phyloP scores from a whole-genome alignment of 306 rosid genomes.

The Lathyrus oleraceus region DNA sequence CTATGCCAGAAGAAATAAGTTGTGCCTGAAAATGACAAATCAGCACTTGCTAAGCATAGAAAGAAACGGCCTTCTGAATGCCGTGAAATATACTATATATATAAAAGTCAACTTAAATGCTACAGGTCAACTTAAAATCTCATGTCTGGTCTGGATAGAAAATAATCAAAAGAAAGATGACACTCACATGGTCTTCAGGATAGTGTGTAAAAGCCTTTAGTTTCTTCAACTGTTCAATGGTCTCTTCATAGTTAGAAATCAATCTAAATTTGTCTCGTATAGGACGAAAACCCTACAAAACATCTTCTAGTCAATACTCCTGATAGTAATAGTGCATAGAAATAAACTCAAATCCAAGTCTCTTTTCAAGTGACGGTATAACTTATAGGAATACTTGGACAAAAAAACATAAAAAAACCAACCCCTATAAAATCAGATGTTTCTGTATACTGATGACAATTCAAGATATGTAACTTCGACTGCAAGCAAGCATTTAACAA shows the following conservation, averaged over 20 bases:
- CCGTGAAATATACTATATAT: not conserved
- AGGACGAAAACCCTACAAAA: conserved; percentile 80
- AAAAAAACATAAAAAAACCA: conserved; percentile 37
- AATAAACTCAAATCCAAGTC: not conserved
- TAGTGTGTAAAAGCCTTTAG: conserved; percentile 44
- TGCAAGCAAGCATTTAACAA: conserved; percentile 65
- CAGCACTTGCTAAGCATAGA: not conserved
- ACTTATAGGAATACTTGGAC: not conserved
- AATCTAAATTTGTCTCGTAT: conserved; percentile 73
- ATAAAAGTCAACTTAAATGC: not conserved
- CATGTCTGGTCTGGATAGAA: not conserved
- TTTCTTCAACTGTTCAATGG: conserved; percentile 52
- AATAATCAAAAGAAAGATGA: not conserved
- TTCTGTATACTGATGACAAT: conserved; percentile 95
- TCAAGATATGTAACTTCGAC: conserved; percentile 70
- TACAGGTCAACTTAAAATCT: not conserved
- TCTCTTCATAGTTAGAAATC: conserved; percentile 50
- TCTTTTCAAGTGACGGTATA: not conserved
- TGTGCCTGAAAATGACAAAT: conserved; percentile 39
- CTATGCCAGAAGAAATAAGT: conserved; percentile 71
- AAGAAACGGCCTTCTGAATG: too few species aligned
- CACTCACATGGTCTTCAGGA: conserved; percentile 57
- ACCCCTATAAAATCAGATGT: conserved; percentile 99
- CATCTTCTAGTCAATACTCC: conserved; percentile 11
- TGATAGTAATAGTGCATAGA: conserved; percentile 4